Conservation (phyloP, 495 filamentous ascomycete species). For the Daldinia bambusicola region DNA sequence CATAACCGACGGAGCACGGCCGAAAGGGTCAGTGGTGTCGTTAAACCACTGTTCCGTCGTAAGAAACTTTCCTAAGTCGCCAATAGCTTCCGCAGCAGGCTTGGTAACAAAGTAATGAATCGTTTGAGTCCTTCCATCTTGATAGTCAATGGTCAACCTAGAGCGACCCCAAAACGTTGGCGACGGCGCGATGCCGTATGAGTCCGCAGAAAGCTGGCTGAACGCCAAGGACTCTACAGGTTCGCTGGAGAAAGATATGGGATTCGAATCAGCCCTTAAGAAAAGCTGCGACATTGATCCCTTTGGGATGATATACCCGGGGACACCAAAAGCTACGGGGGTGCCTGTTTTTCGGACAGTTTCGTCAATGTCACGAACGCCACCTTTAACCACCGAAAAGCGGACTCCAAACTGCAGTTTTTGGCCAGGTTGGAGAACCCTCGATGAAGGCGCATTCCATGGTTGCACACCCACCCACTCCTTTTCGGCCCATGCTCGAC, state of each 20-base stretch:
- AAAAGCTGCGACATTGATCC: slow-evolving; percentile 55
- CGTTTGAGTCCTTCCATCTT: slow-evolving; percentile 55
- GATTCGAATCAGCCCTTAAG: slow-evolving; percentile 47
- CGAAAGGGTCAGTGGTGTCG: slow-evolving; percentile 59
- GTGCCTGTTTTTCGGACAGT: slow-evolving; percentile 52
- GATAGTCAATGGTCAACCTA: slow-evolving; percentile 55
- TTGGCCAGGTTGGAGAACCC: slow-evolving; percentile 52
- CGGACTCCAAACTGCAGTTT: slow-evolving; percentile 56
- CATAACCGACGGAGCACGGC: slow-evolving; percentile 60
- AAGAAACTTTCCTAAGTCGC: slow-evolving; percentile 51
- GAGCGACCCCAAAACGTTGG: slow-evolving; percentile 53
- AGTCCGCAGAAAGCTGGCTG: slow-evolving; percentile 14
- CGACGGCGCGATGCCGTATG: slow-evolving; percentile 48
- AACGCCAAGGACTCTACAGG: slow-evolving; percentile 44
- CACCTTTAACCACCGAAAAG: slow-evolving; percentile 54
- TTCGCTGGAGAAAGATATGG: slow-evolving; percentile 38
- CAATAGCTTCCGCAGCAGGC: slow-evolving; percentile 49
- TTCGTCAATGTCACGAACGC: slow-evolving; percentile 54
- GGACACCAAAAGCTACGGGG: slow-evolving; percentile 58
- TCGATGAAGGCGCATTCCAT: slow-evolving; percentile 61
- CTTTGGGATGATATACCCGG: slow-evolving; percentile 60
- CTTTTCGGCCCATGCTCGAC: slow-evolving; percentile 58
- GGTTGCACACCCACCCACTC: slow-evolving; percentile 58
- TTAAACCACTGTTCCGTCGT: slow-evolving; percentile 58
- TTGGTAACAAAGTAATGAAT: slow-evolving; percentile 64